Conservation (phyloP, 176 grass and related monocot genomes). For the Alloteropsis semialata region DNA sequence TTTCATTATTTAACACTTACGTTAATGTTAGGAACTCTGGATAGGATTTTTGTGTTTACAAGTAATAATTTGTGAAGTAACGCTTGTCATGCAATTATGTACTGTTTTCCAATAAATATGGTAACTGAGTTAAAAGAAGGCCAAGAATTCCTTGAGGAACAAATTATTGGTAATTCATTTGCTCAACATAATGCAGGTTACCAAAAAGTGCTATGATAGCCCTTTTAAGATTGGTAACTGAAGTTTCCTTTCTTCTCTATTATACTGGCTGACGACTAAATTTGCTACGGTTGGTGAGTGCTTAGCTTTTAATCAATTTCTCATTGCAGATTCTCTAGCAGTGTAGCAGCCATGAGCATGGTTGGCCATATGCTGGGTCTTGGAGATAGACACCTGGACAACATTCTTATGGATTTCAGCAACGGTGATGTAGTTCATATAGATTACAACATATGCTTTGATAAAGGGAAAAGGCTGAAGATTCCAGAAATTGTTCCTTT, state of each 20-base stretch:
- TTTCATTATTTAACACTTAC: conserved; percentile 3
- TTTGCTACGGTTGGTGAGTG: background rate
- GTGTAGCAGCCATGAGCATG: conserved; percentile 92
- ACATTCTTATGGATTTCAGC: conserved; percentile 94
- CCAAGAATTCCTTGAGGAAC: conserved; percentile 11
- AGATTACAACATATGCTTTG: conserved; percentile 99
- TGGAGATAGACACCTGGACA: conserved; percentile 96
- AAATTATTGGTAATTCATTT: conserved; percentile 13
- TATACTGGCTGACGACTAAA: background rate
- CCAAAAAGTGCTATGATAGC: background rate
- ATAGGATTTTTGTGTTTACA: background rate
- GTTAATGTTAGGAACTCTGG: conserved; percentile 8
- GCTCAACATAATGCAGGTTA: conserved; percentile 24
- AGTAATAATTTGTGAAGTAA: conserved; percentile 13
- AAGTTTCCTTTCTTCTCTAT: conserved; percentile 12
- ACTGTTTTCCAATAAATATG: conserved; percentile 9
- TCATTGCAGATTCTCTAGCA: conserved; percentile 81
- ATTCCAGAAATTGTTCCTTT: conserved; percentile 99
- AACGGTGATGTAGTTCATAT: conserved; percentile 93
- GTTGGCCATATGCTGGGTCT: conserved; percentile 92
- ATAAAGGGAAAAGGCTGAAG: conserved; percentile 95
- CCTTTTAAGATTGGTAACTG: conserved; percentile 14
- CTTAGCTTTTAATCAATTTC: conserved; percentile 31
- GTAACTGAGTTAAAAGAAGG: conserved; percentile 1
- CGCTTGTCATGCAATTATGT: background rate